Percentiles rank a stretch among this genome's conserved stretches.
Evolutionary conservation across 345 rosid species (phyloP).

Genomic region (Acer saccharum): DNA sequence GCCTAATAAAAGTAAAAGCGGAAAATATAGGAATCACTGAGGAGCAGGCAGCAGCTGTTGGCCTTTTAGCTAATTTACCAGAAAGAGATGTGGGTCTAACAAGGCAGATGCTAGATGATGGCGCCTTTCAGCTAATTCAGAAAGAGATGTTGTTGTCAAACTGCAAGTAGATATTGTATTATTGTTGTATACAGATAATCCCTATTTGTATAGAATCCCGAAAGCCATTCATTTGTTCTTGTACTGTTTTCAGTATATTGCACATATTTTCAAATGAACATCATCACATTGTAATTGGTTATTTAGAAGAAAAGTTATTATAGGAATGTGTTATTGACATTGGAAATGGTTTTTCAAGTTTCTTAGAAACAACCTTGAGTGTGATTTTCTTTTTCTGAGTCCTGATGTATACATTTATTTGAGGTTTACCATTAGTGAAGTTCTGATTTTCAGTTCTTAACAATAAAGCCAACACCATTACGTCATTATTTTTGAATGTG

Average conservation of each 20-base stretch:
- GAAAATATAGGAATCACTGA: conserved; percentile 75
- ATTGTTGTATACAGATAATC: conserved; percentile 31
- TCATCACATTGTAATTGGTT: conserved; percentile 7
- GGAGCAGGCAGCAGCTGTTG: conserved; percentile 90
- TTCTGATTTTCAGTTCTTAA: neutral
- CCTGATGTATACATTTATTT: too few relatives aligned
- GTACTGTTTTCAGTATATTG: conserved; percentile 23
- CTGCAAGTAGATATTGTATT: conserved; percentile 30
- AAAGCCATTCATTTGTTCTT: too few relatives aligned
- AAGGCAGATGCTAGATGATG: conserved; percentile 69
- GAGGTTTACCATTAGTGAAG: neutral
- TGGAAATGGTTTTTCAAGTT: too few relatives aligned
- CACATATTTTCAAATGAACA: neutral
- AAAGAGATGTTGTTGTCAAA: conserved; percentile 28
- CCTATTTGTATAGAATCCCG: neutral
- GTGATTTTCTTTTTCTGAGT: too few relatives aligned
- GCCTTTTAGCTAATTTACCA: conserved; percentile 94
- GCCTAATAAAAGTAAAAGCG: conserved; percentile 45
- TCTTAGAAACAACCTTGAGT: neutral
- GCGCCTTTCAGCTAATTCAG: conserved; percentile 32
- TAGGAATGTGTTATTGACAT: neutral
- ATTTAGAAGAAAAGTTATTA: neutral
- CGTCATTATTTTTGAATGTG: too few relatives aligned
- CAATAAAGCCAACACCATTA: too few relatives aligned
- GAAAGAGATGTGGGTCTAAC: conserved; percentile 89